phyloP scores from a whole-genome alignment of 2,329 filamentous ascomycete species.

The Penicillium sp. region DNA sequence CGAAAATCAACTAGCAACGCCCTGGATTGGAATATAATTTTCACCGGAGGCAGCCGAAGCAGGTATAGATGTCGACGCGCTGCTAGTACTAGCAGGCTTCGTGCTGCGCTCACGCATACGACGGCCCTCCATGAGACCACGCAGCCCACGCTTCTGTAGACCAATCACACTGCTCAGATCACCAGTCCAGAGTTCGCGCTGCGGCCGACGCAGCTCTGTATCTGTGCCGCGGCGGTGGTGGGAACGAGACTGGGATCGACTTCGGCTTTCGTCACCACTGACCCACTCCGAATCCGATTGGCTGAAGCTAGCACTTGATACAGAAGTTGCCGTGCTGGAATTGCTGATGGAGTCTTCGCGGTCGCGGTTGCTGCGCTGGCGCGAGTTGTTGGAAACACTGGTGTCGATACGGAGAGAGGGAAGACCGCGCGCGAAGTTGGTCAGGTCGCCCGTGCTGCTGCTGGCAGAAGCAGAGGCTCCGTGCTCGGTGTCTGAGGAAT shows the following conservation, averaged over 20 bases:
- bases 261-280: constrained; percentile 26
- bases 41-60: constrained; percentile 18
- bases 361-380: constrained; percentile 27
- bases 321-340: constrained; percentile 40
- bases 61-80: constrained; percentile 19
- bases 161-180: constrained; percentile 85
- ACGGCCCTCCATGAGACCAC: constrained; percentile 92
- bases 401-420: constrained; percentile 45
- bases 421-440: constrained; percentile 30
- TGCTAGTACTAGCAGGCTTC: constrained; percentile 30
- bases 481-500: constrained; percentile 43
- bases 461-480: constrained; percentile 28
- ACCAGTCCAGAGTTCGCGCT: constrained; percentile 71
- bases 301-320: constrained; percentile 41
- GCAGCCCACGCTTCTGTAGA: constrained; percentile 86
- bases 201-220: constrained; percentile 28
- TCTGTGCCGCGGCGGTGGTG: constrained; percentile 43
- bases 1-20: constrained; percentile 15
- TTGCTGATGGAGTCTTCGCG: constrained; percentile 44
- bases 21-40: constrained; percentile 16
- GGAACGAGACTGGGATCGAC: constrained; percentile 36
- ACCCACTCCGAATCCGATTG: constrained; percentile 39
- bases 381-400: constrained; percentile 29
- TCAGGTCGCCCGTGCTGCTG: constrained; percentile 29
- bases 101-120: constrained; percentile 73